Evolutionary conservation across 305 asterid species (phyloP), one percentile per base, ranked within the genome.

Genomic region (Stenogyne calaminthoides): DNA sequence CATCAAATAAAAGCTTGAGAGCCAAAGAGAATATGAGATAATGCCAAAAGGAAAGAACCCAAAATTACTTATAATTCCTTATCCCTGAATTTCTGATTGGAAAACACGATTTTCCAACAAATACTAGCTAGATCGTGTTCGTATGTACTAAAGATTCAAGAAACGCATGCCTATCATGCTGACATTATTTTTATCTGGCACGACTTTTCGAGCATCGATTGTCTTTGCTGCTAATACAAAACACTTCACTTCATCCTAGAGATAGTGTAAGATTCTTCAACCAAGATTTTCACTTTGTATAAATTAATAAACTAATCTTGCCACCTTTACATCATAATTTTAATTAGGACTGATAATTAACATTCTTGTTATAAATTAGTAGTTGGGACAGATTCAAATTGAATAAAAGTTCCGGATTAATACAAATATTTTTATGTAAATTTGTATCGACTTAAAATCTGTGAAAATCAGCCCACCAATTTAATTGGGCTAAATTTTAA

Each of bases 121-220:
- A 67, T 51, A 51, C 16, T 19, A 69, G 49, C 27, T 19, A 69
- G 49, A 69, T 42, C 47, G 68, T 16, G 15, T 19, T 68, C 62
- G 57, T 65, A 77, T 72, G 70, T 49, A 40, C 0, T n/a, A 70
- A 66, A 74, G 78, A 77, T 83, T 77, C 52, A 83, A 59, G 63
- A 74, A 80, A 34, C 85, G 87, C 87, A 74, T 85, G 85, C 86
- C 76, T 66, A 74, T 67, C 59, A 76, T 74, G 78, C 85, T 80
- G 85, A 83, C 87, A 72, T 18, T 42, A 32, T 25, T 27, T 72
- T 20, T 54, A 25, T 62, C 44, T 70, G 80, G 88, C 84, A 67
- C 88, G 36, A 20, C 84, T 79, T 81, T 84, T 79, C 42, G 71
- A 77, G 77, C 75, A 59, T 72, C 67, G 70, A 78, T 46, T 46